Base-by-base conservation (phyloP, 768 basidiomycete genomes). In the Mrakia frigida region DNA sequence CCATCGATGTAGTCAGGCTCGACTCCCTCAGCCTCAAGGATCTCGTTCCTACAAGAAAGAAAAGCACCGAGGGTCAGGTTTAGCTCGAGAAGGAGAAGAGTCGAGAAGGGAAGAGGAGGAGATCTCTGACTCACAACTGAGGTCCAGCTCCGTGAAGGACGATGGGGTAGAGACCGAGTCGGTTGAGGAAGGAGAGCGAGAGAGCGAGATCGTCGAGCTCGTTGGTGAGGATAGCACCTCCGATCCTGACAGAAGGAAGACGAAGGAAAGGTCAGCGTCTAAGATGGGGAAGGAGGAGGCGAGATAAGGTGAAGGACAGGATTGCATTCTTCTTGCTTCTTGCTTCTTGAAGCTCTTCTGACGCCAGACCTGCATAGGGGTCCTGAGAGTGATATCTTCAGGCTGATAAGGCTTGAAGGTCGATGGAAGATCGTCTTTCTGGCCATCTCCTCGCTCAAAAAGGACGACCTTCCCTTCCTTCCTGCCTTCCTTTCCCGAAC, bases 1-100 rank as follows among this genome's bases (percentile, higher is more conserved):
- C 97, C 96, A 74, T 98, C 95, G 79, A 92, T 94, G 84, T 98
- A 98, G 84, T 98, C 94, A 0, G 97, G 95, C 33, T 94, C 88
- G 71, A 98, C 89, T 43, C 97, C 97, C 82, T 93, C 95, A 33
- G 88, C 85, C 81, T 98, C 94, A 78, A 99, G 90, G 80, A 97
- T 93, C 77, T 90, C 90, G 85, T 99, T 99, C 85, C 83, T 84
- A 78, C 25, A 21, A 68, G 23, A 3, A 23, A 16, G 16, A 37
- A 14, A 14, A 50, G 33, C 6, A 5, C 33, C 25, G 70, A 50
- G 16, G 50, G 35, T 28, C n/a, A n/a, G 6, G 69, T 43, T 70
- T 21, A 14, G 18, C 14, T 21, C 13, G n/a, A 6, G 65, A 68
- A 37, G n/a, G n/a, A n/a, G 46, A 63, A 33, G 37, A 50, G 25